Percentiles rank a stretch among this genome's conserved stretches.
Evolutionary conservation across 1,284 basidiomycete species (phyloP).

Genomic region (Phlebopus sp.): DNA sequence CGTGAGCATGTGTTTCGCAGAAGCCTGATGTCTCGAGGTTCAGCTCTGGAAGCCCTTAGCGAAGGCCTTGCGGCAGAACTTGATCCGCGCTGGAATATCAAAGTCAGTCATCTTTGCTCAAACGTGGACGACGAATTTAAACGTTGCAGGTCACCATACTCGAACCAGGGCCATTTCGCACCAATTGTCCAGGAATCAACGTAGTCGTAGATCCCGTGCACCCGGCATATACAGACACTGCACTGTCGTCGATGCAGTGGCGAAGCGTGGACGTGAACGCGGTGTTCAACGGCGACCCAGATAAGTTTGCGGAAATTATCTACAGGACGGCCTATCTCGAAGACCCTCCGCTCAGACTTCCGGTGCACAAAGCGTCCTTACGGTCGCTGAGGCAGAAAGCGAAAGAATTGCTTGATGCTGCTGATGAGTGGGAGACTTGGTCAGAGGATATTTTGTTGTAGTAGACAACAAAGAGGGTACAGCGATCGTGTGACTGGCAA

Average conservation of each 20-base stretch:
- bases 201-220: slow-evolving; percentile 7
- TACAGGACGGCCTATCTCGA: slow-evolving; percentile 15
- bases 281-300: slow-evolving; percentile 16
- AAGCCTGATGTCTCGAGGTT: background rate
- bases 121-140: background rate
- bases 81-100: slow-evolving; percentile 24
- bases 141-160: slow-evolving; percentile 21
- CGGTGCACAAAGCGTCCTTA: slow-evolving; percentile 21
- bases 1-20: background rate
- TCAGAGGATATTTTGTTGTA: slow-evolving; percentile 25
- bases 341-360: slow-evolving; percentile 28
- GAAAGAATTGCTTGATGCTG: slow-evolving; percentile 14
- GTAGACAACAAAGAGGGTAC: too few species aligned
- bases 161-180: slow-evolving; percentile 21
- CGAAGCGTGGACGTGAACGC: background rate
- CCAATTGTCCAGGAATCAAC: slow-evolving; percentile 7
- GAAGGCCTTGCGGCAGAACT: slow-evolving; percentile 18
- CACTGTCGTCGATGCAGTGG: background rate
- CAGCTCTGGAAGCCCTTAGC: slow-evolving; percentile 22
- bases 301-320: slow-evolving; percentile 16
- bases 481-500: too few species aligned
- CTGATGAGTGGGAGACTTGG: slow-evolving; percentile 27
- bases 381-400: slow-evolving; percentile 10
- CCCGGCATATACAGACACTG: slow-evolving; percentile 17
- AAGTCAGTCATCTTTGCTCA: slow-evolving; percentile 7